Base-by-base conservation (phyloP, 495 filamentous ascomycete genomes). In the Penicillium goetzii region DNA sequence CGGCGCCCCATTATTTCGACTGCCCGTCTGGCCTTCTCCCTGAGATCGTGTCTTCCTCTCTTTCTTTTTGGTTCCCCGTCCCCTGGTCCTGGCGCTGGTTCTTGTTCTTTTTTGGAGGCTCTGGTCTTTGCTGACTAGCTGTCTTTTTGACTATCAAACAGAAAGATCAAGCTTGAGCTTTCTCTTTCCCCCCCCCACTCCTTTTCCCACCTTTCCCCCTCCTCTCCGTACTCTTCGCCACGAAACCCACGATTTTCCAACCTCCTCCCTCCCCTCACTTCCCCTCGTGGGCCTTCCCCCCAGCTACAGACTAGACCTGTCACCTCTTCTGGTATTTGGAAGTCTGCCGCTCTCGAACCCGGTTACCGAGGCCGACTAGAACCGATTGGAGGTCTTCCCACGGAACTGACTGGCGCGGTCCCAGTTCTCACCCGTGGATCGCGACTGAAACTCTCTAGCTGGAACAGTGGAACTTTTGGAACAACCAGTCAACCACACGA, bases 401-500 rank as follows among this genome's bases (percentile, higher is more conserved):
- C 64, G 69, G 64, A 64, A 67, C 66, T 59, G 25, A 57, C 26
- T 56, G 56, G 61, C 66, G 58, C 59, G 50, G 60, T 51, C 25
- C 51, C 47, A 61, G 65, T 38, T 34, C 50, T 61, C 49, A 66
- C 53, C 68, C 65, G 68, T 71, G 68, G 68, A 62, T 68, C 56
- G 56, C 62, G 45, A 60, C 56, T 38, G 57, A 45, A 19, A 33
- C 55, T 34, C 58, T 49, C 55, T 47, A 43, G n/a, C 15, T 43
- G 41, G 54, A 55, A 62, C 32, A 54, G 23, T 34, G 50, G 25
- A 47, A 41, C 10, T n/a, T 19, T 32, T 32, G 30, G 30, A 36
- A 1, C 10, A 40, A 40, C 11, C n/a, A 19, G 49, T 5, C 10
- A 40, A 40, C 11, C n/a, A 19, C 56, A 59, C 47, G 28, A 52